Percentiles rank a stretch among this genome's conserved stretches.
Conservation (phyloP, 202 grass and related monocot species). For the Miscanthus sacchariflorus region DNA sequence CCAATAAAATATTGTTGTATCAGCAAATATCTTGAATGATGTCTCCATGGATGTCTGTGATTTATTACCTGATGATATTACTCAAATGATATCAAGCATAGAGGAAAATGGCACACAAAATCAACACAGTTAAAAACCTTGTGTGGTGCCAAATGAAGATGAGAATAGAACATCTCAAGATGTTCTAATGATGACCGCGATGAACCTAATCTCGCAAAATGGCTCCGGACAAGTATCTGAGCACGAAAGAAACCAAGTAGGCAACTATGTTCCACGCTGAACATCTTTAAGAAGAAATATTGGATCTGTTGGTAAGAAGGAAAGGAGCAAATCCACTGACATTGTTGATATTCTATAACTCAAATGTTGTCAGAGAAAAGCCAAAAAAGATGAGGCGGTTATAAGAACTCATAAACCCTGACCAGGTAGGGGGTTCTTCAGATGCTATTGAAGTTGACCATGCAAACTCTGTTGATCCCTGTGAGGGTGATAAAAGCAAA, state of each 20-base stretch:
- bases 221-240: conserved; percentile 36
- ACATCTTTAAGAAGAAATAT: conserved; percentile 27
- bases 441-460: conserved; percentile 39
- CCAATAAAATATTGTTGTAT: conserved; percentile 20
- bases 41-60: conserved; percentile 16
- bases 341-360: conserved; percentile 38
- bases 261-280: conserved; percentile 39
- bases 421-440: conserved; percentile 21
- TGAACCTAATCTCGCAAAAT: conserved; percentile 37
- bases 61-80: conserved; percentile 17
- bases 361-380: conserved; percentile 54
- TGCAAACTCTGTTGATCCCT: conserved; percentile 41
- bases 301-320: conserved; percentile 26
- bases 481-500: conserved; percentile 41
- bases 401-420: conserved; percentile 59
- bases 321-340: conserved; percentile 25
- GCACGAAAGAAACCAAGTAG: conserved; percentile 25
- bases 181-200: conserved; percentile 22
- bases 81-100: conserved; percentile 32
- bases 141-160: conserved; percentile 45
- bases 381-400: conserved; percentile 58
- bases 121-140: conserved; percentile 18
- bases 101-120: conserved; percentile 27
- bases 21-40: conserved; percentile 36
- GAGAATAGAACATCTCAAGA: conserved; percentile 9